Evolutionary conservation across 176 grass and related monocot species (phyloP), one percentile per base, ranked within the genome.

Genomic region (Eragrostis nindensis): DNA sequence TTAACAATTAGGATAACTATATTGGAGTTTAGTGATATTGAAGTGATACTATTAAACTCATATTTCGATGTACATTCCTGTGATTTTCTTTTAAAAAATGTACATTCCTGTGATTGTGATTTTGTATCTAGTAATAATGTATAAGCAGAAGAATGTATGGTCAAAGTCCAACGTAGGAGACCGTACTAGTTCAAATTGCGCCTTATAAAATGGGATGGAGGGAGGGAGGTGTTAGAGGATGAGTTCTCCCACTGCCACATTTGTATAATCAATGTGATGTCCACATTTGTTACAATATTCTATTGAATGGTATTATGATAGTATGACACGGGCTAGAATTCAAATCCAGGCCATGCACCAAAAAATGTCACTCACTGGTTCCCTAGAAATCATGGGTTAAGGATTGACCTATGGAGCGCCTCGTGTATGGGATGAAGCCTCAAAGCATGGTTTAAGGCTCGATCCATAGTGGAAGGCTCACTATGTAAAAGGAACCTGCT

Each of bases 231-330:
- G 56, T 68, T 42, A 74, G 50, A 68, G 21, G 63, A 69, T 75
- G 32, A 22, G 62, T 26, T 26, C 21, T 80, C 68, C 18, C 72
- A 56, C 71, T 38, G 46, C 55, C 71, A 65, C 66, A n/a, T 71
- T 19, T 38, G 14, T 46, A 39, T 12, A 75, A 70, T 70, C 56
- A 14, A 11, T 19, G 21, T 83, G 38, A 40, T 29, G 40, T 15
- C 39, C 71, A 57, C 69, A 73, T 78, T 29, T 38, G 59, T 79
- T 47, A 77, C 10, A 27, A 25, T 50, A 10, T 27, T 14, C 42
- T 39, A n/a, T 48, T 66, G 67, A 59, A 52, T 83, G 16, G 30
- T 55, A 56, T 77, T 77, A 22, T 71, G 19, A 8, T 50, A n/a
- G n/a, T n/a, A n/a, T n/a, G n/a, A n/a, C n/a, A n/a, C n/a, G n/a